These are phyloP conservation scores for Limonium bicolor DNA, from an alignment of 148 eudicot species.

Conservation along the genomic window DNA sequence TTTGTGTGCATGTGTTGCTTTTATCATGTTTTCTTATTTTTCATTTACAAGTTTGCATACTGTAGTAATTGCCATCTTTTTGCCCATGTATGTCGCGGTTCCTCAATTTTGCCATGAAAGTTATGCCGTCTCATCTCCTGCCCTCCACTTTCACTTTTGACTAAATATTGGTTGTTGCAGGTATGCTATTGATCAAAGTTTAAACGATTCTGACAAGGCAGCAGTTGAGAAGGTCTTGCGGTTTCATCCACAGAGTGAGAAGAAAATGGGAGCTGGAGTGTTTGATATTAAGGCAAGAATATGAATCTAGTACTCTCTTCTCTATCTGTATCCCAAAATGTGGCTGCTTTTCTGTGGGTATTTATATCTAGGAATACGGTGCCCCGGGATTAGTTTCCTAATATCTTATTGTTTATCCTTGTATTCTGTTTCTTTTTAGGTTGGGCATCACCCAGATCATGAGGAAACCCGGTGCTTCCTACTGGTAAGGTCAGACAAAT, in stretches of 20 bases:
- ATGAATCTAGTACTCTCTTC: neutral
- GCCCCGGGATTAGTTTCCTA: too few relatives aligned
- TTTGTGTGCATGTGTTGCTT: neutral
- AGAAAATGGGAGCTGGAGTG: constrained; percentile 68
- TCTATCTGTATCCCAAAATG: too few relatives aligned
- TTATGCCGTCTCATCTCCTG: neutral
- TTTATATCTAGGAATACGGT: too few relatives aligned
- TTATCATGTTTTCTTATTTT: too few relatives aligned
- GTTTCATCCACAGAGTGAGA: constrained; percentile 56
- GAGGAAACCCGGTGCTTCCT: constrained; percentile 53
- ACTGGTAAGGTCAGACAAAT: constrained; percentile 47
- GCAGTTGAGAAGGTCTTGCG: constrained; percentile 37
- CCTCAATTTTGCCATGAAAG: neutral
- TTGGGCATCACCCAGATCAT: constrained; percentile 39
- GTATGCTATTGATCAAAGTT: constrained; percentile 31
- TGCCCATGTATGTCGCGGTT: neutral
- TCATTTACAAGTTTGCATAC: too few relatives aligned
- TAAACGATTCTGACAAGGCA: constrained; percentile 41
- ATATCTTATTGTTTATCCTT: too few relatives aligned
- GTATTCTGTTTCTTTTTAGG: constrained; percentile 25
- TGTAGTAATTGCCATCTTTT: neutral
- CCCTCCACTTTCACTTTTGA: constrained; percentile 3
- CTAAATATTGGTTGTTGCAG: constrained; percentile 17
- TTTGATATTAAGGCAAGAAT: constrained; percentile 48
- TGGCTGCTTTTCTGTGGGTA: too few relatives aligned